Evolutionary conservation across 306 rosid genomes (phyloP).

Genomic region (Prinsepia uniflora): DNA sequence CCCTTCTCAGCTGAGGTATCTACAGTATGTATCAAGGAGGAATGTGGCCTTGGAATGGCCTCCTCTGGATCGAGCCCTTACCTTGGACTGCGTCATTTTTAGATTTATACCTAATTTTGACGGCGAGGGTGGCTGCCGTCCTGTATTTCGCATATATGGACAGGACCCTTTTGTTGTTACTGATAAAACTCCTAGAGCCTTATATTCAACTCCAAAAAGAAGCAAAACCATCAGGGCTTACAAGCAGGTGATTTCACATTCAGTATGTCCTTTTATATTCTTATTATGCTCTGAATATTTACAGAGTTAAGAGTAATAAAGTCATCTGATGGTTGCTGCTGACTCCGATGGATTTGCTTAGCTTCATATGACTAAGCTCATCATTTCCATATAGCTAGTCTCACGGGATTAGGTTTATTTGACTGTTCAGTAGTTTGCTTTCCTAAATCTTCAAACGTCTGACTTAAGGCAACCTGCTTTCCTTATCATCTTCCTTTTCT

Average conservation of each 20-base stretch:
- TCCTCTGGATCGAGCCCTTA: constrained; percentile 78
- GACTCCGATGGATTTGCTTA: background rate
- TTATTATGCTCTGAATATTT: constrained; percentile 7
- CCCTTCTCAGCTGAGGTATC: constrained; percentile 87
- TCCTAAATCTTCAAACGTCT: background rate
- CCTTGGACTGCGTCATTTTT: constrained; percentile 81
- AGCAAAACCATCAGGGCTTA: constrained; percentile 50
- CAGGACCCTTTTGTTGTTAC: constrained; percentile 59
- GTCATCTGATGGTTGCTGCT: background rate
- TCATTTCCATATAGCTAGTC: background rate
- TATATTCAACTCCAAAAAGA: constrained; percentile 67
- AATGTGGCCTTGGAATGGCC: constrained; percentile 91
- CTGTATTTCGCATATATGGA: constrained; percentile 76
- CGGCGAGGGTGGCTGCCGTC: constrained; percentile 74
- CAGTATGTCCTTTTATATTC: background rate
- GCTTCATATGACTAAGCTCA: background rate
- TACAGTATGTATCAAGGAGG: constrained; percentile 84
- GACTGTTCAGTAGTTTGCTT: background rate
- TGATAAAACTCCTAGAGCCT: constrained; percentile 54
- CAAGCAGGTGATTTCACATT: constrained; percentile 58
- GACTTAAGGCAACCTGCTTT: background rate
- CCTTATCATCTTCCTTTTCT: background rate
- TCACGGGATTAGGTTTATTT: background rate
- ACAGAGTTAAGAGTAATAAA: background rate
- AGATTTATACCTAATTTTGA: constrained; percentile 71